Evolutionary conservation across 805 yeast species (phyloP).

Genomic region (Phaffomyces opuntiae): DNA sequence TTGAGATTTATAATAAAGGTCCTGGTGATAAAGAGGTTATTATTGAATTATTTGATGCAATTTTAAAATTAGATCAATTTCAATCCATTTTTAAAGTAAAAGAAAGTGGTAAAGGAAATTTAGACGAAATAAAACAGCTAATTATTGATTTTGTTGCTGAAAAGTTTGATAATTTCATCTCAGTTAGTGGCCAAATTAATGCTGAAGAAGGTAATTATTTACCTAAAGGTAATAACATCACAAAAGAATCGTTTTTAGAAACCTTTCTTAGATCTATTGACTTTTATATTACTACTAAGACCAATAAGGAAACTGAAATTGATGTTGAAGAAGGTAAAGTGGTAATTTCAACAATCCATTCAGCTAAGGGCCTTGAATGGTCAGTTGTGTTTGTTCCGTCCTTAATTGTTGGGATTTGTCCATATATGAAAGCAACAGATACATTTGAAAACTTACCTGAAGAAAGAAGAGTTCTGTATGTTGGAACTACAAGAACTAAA

Average conservation of each 20-base stretch:
- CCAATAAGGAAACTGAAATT: slow-evolving; percentile 16
- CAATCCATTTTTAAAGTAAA: slow-evolving; percentile 15
- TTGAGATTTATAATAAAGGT: not conserved
- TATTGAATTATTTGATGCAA: slow-evolving; percentile 11
- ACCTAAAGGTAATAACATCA: not conserved
- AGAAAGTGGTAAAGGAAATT: slow-evolving; percentile 28
- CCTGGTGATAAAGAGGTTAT: not conserved
- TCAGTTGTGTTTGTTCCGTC: slow-evolving; percentile 83
- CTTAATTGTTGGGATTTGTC: slow-evolving; percentile 56
- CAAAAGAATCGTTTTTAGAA: slow-evolving; percentile 18
- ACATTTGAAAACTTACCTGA: slow-evolving; percentile 42
- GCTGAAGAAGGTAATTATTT: not conserved
- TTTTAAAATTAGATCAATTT: slow-evolving; percentile 2
- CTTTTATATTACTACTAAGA: slow-evolving; percentile 20
- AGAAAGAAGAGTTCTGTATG: slow-evolving; percentile 81
- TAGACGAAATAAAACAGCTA: slow-evolving; percentile 34
- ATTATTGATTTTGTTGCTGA: slow-evolving; percentile 29
- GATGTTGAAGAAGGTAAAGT: slow-evolving; percentile 27
- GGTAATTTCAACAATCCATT: slow-evolving; percentile 77
- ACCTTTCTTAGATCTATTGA: slow-evolving; percentile 31
- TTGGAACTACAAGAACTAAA: slow-evolving; percentile 83
- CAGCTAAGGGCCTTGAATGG: slow-evolving; percentile 95
- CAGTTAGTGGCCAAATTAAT: not conserved
- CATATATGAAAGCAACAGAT: slow-evolving; percentile 34
- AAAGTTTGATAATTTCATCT: slow-evolving; percentile 17